Percentiles rank a stretch among this genome's conserved stretches.
phyloP scores from a whole-genome alignment of 2,329 filamentous ascomycete genomes.

The Hypoxylon sp. region DNA sequence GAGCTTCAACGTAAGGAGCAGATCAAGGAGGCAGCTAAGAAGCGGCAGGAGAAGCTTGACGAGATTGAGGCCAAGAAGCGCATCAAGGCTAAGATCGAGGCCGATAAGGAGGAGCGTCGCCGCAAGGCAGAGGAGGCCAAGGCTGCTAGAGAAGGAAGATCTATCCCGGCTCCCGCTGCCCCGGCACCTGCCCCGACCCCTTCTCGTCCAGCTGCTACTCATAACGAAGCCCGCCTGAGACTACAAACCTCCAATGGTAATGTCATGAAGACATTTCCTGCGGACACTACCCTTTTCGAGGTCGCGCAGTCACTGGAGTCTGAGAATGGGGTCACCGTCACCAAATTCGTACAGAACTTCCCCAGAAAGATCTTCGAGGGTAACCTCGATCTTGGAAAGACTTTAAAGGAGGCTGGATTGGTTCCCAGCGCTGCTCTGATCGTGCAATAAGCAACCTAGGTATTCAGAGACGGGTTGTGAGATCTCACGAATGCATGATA shows the following conservation, averaged over 20 bases:
- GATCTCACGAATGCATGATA: slow-evolving; percentile 43
- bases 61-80: slow-evolving; percentile 89
- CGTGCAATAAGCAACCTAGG: slow-evolving; percentile 66
- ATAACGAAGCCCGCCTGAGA: slow-evolving; percentile 85
- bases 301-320: slow-evolving; percentile 81
- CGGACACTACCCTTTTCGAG: slow-evolving; percentile 93
- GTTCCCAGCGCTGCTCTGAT: slow-evolving; percentile 93
- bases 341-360: slow-evolving; percentile 87
- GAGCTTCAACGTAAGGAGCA: slow-evolving; percentile 89
- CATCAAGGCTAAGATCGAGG: slow-evolving; percentile 94
- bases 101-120: slow-evolving; percentile 90
- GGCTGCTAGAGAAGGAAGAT: slow-evolving; percentile 84
- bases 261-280: slow-evolving; percentile 88
- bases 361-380: slow-evolving; percentile 85
- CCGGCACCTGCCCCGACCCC: slow-evolving; percentile 64
- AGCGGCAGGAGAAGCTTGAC: slow-evolving; percentile 88
- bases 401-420: slow-evolving; percentile 90
- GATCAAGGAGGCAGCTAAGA: slow-evolving; percentile 89
- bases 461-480: neutral
- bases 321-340: slow-evolving; percentile 79
- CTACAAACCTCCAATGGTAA: slow-evolving; percentile 83
- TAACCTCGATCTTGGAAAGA: slow-evolving; percentile 84
- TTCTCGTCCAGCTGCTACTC: slow-evolving; percentile 74
- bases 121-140: slow-evolving; percentile 89
- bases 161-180: slow-evolving; percentile 55